A percentile compares a stretch with the other conserved stretches of the same genome.
Conservation (phyloP, 139 green algal species). For the Chlorella sp. region DNA sequence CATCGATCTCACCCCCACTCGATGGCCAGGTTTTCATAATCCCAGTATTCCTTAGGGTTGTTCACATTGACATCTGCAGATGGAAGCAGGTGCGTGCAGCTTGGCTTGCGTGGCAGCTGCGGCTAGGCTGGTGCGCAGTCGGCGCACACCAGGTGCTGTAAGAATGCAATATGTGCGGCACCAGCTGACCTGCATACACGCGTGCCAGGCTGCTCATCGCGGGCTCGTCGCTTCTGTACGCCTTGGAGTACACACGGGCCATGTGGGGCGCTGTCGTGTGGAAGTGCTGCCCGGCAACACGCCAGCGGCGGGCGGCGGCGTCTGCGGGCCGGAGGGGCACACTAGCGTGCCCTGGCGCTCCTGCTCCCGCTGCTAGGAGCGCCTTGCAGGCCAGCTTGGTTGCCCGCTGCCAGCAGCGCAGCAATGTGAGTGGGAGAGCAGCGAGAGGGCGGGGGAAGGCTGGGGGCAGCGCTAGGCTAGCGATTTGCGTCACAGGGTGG, state of each 20-base stretch:
- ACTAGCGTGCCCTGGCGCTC: neutral
- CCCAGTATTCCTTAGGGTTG: constrained; percentile 89
- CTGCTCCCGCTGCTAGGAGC: neutral
- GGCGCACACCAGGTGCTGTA: neutral
- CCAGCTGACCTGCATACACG: constrained; percentile 42
- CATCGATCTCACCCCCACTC: constrained; percentile 74
- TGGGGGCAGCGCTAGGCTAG: no score
- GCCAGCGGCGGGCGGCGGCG: neutral
- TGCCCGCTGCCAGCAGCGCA: neutral
- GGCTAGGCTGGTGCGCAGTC: neutral
- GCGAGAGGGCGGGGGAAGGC: neutral
- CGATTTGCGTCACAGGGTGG: neutral
- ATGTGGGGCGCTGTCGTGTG: neutral
- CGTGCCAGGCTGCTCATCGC: constrained; percentile 45
- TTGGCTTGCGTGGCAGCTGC: neutral
- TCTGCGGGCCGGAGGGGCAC: neutral
- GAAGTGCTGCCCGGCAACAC: no score
- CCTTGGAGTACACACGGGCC: constrained; percentile 45
- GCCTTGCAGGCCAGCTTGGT: neutral
- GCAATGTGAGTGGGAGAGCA: neutral
- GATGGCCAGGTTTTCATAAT: constrained; percentile 92
- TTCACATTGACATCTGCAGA: constrained; percentile 83
- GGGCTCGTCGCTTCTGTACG: constrained; percentile 38
- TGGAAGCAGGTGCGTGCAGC: neutral
- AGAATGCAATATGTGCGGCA: neutral